These are phyloP conservation scores for Mycogone perniciosa DNA, from an alignment of 2,329 filamentous ascomycete genomes.

Conservation along the genomic window DNA sequence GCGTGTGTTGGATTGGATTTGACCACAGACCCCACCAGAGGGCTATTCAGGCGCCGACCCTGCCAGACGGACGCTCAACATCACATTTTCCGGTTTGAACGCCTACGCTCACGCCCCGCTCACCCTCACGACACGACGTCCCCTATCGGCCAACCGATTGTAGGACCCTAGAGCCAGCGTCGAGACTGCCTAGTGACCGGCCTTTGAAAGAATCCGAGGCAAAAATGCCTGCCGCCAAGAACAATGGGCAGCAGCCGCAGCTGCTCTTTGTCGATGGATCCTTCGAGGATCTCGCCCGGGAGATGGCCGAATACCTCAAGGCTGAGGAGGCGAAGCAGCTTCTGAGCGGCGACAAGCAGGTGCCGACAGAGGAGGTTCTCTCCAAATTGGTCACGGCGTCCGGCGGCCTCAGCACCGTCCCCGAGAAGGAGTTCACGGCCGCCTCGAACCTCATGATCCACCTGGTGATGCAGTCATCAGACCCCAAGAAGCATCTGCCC, in stretches of 20 bases:
- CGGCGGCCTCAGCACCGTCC: slow-evolving; percentile 69
- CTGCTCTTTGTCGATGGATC: slow-evolving; percentile 79
- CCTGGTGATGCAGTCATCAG: slow-evolving; percentile 79
- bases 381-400: slow-evolving; percentile 84
- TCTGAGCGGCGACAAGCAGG: slow-evolving; percentile 63
- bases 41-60: slow-evolving; percentile 32
- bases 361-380: slow-evolving; percentile 71
- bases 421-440: slow-evolving; percentile 94
- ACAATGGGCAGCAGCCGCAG: slow-evolving; percentile 47
- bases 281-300: slow-evolving; percentile 86
- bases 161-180: slow-evolving; percentile 17
- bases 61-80: slow-evolving; percentile 21
- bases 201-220: slow-evolving; percentile 3
- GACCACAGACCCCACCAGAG: slow-evolving; percentile 30
- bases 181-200: too few relatives aligned
- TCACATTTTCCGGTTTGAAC: slow-evolving; percentile 21
- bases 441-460: slow-evolving; percentile 97
- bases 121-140: slow-evolving; percentile 8
- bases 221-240: slow-evolving; percentile 28
- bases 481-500: slow-evolving; percentile 79
- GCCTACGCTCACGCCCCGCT: slow-evolving; percentile 12
- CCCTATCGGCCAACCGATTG: slow-evolving; percentile 6
- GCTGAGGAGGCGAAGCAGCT: slow-evolving; percentile 70
- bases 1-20: slow-evolving; percentile 8
- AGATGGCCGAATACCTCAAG: slow-evolving; percentile 93